A percentile compares a stretch with the other conserved stretches of the same genome.
Evolutionary conservation across 192 early-diverging fungal genomes (phyloP).

Genomic region (Tieghemiomyces parasiticus): DNA sequence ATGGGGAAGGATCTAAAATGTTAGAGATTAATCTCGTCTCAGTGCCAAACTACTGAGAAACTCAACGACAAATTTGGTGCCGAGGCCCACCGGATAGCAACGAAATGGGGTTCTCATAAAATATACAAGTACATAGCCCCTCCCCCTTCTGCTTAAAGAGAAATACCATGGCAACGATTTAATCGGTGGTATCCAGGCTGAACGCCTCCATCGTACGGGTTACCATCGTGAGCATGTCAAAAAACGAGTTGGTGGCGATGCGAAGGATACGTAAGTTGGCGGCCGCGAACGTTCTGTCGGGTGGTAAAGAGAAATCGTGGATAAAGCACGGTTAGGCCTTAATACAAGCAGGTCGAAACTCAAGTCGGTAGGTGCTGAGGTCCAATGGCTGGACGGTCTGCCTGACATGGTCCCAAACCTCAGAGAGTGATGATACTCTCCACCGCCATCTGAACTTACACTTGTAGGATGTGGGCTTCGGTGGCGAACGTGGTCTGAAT

Average conservation of each 20-base stretch:
- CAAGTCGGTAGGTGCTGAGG: not conserved
- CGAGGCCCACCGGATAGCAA: too few species aligned
- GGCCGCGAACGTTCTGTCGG: slow-evolving; percentile 22
- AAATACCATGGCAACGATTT: too few species aligned
- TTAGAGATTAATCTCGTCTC: too few species aligned
- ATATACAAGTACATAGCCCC: too few species aligned
- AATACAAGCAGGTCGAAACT: not conserved
- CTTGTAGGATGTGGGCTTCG: slow-evolving; percentile 16
- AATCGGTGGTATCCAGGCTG: too few species aligned
- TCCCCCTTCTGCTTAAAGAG: too few species aligned
- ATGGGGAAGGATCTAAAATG: too few species aligned
- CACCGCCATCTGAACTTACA: slow-evolving; percentile 21
- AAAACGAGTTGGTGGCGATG: slow-evolving; percentile 30
- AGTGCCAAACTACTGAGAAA: too few species aligned
- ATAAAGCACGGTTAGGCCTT: not conserved
- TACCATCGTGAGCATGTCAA: slow-evolving; percentile 33
- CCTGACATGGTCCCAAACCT: not conserved
- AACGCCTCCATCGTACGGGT: slow-evolving; percentile 28
- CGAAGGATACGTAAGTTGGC: slow-evolving; percentile 23
- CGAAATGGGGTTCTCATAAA: too few species aligned
- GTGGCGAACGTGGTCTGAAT: slow-evolving; percentile 17
- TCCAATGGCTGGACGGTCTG: not conserved
- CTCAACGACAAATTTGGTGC: too few species aligned
- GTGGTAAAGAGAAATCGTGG: not conserved
- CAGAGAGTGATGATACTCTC: not conserved